phyloP scores from a whole-genome alignment of 352 stramenopile species.

The Peronospora destructor region DNA sequence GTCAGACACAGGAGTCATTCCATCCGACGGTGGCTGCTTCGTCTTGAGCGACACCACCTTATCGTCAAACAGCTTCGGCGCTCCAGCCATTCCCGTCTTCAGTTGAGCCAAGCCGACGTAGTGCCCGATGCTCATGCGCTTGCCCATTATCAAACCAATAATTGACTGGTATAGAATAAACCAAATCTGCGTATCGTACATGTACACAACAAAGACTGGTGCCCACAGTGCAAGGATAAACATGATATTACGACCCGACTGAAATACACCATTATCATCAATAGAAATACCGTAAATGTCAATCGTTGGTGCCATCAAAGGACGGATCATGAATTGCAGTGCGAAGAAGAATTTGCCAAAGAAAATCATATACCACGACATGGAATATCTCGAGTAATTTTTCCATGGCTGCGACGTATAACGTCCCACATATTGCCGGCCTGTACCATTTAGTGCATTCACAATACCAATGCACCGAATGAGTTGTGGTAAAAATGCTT shows the following conservation, averaged over 20 bases:
- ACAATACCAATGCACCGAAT: constrained; percentile 62
- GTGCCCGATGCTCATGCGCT: constrained; percentile 70
- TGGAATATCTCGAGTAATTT: constrained; percentile 49
- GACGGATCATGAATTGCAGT: constrained; percentile 77
- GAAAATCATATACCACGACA: constrained; percentile 72
- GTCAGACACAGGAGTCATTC: constrained; percentile 9
- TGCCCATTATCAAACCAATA: constrained; percentile 64
- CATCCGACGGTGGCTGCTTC: constrained; percentile 28
- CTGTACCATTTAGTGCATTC: constrained; percentile 60
- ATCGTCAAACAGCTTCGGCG: constrained; percentile 59
- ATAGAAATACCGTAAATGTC: constrained; percentile 61
- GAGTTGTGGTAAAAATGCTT: constrained; percentile 41
- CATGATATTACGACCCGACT: constrained; percentile 72
- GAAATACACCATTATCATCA: constrained; percentile 45
- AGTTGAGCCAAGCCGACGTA: constrained; percentile 60
- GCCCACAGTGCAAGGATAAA: constrained; percentile 76
- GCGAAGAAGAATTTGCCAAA: constrained; percentile 75
- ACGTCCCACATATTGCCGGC: constrained; percentile 68
- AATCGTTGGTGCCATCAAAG: constrained; percentile 67
- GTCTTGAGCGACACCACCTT: constrained; percentile 48
- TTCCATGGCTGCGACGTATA: constrained; percentile 60
- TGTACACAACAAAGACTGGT: constrained; percentile 75
- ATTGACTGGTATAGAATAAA: constrained; percentile 79
- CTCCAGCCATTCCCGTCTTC: constrained; percentile 51
- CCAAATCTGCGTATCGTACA: constrained; percentile 86